Base-by-base conservation (phyloP, 345 rosid genomes). In the Hibiscus tridactylites region DNA sequence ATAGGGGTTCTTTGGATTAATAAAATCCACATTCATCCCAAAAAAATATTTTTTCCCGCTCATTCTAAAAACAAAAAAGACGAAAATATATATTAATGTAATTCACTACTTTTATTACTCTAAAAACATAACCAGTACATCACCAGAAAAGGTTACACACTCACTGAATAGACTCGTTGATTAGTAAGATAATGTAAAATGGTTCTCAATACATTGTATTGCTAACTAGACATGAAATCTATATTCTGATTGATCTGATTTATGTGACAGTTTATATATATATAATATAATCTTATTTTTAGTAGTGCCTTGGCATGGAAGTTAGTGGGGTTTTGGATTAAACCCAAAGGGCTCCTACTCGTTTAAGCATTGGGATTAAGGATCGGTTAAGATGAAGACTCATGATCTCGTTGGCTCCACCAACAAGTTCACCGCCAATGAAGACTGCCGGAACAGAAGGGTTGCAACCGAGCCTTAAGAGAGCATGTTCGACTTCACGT, bases 321-420 rank as follows among this genome's bases (percentile, higher is more conserved):
- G 21, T 35, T 5, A 29, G 46, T 60, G 8, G 10, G 2, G 47
- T 71, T 3, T 8, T 17, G n/a, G 11, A 12, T 87, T 75, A 91
- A 68, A 93, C 89, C 98, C 98, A 93, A 46, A 93, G 74, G 33
- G 98, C 98, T 26, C 98, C 97, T 35, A 80, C 96, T 9, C 79
- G 67, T 80, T 73, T 88, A 54, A 93, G 98, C 97, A 83, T 83
- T 1, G 96, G 93, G 77, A 88, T 83, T 58, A 93, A 81, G 39
- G 92, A 76, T 12, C 91, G 85, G 63, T 80, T 88, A 61, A 93
- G 98, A 79, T 91, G 98, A 74, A 87, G 90, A 70, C 87, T 89
- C 97, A 91, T 91, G 75, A 89, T 81, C 82, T 89, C 92, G 42
- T 88, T 86, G 72, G 97, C 81, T 29, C 98, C 98, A 47, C 98